Conservation (phyloP, 2,329 filamentous ascomycete species). For the Sclerotinia glacialis region DNA sequence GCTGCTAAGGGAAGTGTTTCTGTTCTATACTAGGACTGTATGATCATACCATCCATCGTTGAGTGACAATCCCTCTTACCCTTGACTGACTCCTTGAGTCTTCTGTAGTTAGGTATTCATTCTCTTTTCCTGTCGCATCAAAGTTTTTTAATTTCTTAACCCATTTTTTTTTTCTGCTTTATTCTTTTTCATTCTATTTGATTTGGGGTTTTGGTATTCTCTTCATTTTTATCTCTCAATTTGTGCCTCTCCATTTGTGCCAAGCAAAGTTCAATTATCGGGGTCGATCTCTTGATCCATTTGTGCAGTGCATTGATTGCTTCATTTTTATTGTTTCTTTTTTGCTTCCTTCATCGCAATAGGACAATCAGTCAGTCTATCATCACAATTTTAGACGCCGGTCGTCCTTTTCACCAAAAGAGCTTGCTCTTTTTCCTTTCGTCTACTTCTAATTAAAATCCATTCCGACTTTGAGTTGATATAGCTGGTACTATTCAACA, state of each 20-base stretch:
- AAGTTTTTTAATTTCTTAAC: neutral
- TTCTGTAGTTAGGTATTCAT: neutral
- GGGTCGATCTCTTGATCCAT: neutral
- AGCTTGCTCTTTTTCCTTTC: neutral
- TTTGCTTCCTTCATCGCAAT: neutral
- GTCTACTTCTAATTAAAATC: neutral
- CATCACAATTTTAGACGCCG: constrained; percentile 32
- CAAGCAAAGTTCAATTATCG: neutral
- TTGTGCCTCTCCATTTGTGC: neutral
- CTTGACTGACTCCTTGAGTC: too few species aligned
- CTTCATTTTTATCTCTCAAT: neutral
- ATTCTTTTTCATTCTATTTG: neutral
- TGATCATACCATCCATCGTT: neutral
- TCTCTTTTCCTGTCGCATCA: constrained; percentile 4
- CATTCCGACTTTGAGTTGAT: neutral
- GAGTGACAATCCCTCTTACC: neutral
- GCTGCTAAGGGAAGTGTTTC: constrained; percentile 14
- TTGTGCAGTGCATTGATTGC: neutral
- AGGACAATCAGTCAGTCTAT: neutral
- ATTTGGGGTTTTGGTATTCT: neutral
- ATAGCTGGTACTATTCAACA: constrained; percentile 23
- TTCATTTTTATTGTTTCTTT: neutral
- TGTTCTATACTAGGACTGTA: constrained; percentile 1
- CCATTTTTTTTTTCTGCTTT: too few species aligned
- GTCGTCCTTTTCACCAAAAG: constrained; percentile 33